Evolutionary conservation across 257 asterid genomes (phyloP), one percentile per base, ranked within the genome.

Genomic region (Anisodus acutangulus): DNA sequence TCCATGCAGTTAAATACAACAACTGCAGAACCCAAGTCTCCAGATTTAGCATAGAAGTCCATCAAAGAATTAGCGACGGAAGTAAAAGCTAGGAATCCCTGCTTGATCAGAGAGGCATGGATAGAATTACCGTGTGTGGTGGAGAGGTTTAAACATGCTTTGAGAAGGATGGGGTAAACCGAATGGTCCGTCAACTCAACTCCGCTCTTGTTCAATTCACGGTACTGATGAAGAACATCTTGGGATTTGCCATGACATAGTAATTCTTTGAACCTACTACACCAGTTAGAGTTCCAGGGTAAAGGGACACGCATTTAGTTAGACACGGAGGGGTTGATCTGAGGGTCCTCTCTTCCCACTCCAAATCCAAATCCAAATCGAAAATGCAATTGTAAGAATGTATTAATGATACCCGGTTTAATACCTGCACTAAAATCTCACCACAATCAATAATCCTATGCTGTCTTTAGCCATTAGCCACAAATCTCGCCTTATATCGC

Each of bases 1-100:
- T 22, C 64, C 92, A 90, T 87, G 91, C 88, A 81, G 59, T 88
- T 64, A 86, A 95, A 94, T 88, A 86, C 88, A 72, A 80, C 53
- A 67, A 81, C 13, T 9, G 98, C 89, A 85, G 91, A 91, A 86
- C 54, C 69, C 82, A 91, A 87, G 35, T 54, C 85, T 76, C 97
- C 95, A 54, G 92, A 90, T 88, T 95, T 95, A 26, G 91, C 85
- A 79, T 95, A 95, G 80, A 92, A 94, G 86, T 95, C 93, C 82
- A 95, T 87, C 45, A 94, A 63, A 60, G 98, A 95, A 87, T 95
- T 95, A 59, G 90, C 90, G 69, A 92, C 87, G 2, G 94, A 88
- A 82, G 88, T 86, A 88, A 87, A 93, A 5, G 97, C 86, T 78
- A 86, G 86, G 62, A 94, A 90, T 57, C 98, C 98, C 81, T 85